phyloP scores from a whole-genome alignment of 2,329 filamentous ascomycete genomes.

The Xylariaceae sp. region DNA sequence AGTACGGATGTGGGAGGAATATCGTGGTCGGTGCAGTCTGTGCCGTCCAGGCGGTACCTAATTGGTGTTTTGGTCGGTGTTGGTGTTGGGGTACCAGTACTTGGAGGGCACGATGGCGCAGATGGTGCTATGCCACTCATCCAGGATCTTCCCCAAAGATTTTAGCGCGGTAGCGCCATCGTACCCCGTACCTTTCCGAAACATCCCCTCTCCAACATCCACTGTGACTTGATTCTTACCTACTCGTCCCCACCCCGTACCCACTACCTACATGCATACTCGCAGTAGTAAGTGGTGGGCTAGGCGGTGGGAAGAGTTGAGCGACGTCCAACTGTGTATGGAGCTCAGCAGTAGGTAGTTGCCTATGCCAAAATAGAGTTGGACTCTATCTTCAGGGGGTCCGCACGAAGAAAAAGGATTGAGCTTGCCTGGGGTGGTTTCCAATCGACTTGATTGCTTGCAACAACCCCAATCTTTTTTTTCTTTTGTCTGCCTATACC shows the following conservation, averaged over 20 bases:
- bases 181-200: constrained; percentile 26
- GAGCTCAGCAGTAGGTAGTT: background rate
- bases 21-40: no score
- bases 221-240: constrained; percentile 1
- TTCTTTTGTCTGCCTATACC: constrained; percentile 4
- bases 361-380: background rate
- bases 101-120: constrained; percentile 1
- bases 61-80: constrained; percentile 10
- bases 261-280: background rate
- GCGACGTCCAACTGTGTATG: background rate
- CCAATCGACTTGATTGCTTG: constrained; percentile 10
- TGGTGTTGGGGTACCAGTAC: constrained; percentile 41
- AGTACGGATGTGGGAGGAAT: no score
- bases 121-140: background rate
- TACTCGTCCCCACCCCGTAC: background rate
- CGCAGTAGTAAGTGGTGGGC: background rate
- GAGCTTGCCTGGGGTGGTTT: constrained; percentile 9
- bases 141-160: constrained; percentile 37
- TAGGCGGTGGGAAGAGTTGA: background rate
- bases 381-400: constrained; percentile 12
- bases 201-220: constrained; percentile 29
- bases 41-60: background rate
- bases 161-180: constrained; percentile 31
- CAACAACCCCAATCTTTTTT: constrained; percentile 12
- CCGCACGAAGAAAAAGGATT: constrained; percentile 9